These are phyloP conservation scores for Calonectria ilicicola DNA, from an alignment of 2,329 filamentous ascomycete species.

Conservation along the genomic window DNA sequence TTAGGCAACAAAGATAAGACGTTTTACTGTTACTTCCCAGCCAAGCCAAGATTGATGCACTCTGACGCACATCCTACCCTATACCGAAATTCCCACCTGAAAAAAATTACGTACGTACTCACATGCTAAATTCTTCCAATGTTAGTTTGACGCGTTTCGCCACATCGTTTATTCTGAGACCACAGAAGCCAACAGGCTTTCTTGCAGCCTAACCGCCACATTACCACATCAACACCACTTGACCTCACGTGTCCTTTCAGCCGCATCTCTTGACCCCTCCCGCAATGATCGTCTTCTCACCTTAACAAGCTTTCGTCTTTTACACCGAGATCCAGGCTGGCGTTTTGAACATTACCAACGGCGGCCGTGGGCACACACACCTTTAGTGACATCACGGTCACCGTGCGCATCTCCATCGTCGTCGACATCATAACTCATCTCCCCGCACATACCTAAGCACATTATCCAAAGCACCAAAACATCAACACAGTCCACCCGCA, in stretches of 20 bases:
- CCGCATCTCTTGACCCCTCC: background rate
- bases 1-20: background rate
- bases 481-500: constrained; percentile 19
- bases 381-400: background rate
- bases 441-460: background rate
- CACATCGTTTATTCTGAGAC: background rate
- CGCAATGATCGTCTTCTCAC: background rate
- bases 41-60: background rate
- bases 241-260: constrained; percentile 4
- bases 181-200: background rate
- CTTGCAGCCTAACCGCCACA: background rate
- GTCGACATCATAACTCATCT: background rate
- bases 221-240: background rate
- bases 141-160: background rate
- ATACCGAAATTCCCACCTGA: background rate
- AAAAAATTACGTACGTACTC: background rate
- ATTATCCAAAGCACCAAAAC: constrained; percentile 1
- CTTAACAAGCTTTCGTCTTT: background rate
- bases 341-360: background rate
- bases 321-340: background rate
- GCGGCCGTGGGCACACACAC: background rate
- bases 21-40: background rate
- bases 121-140: background rate
- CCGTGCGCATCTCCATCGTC: background rate
- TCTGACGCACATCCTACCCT: background rate